phyloP scores from a whole-genome alignment of 495 filamentous ascomycete species.

The Aspergillus avenaceus region DNA sequence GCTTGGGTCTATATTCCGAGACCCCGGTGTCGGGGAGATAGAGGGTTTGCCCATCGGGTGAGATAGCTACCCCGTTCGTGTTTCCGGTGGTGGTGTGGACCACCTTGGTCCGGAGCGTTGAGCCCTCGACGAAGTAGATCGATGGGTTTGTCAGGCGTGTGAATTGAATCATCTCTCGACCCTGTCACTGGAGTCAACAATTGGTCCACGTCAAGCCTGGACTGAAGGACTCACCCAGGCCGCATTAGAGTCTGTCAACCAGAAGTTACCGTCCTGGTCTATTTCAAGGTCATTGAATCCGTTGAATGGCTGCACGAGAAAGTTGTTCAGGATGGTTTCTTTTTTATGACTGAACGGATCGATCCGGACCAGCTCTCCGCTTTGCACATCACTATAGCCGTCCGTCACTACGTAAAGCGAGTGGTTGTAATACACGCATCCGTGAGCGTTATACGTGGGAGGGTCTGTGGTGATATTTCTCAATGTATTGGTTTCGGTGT shows the following conservation, averaged over 20 bases:
- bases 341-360: constrained; percentile 2
- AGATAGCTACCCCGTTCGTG: constrained; percentile 74
- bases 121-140: constrained; percentile 24
- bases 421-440: constrained; percentile 10
- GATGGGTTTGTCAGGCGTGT: constrained; percentile 24
- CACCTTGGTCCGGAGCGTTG: constrained; percentile 50
- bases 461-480: constrained; percentile 8
- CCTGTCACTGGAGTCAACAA: constrained; percentile 1
- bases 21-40: constrained; percentile 76
- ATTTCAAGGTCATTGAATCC: constrained; percentile 15
- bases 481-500: constrained; percentile 8
- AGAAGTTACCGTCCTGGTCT: constrained; percentile 10
- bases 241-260: constrained; percentile 11
- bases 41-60: constrained; percentile 73
- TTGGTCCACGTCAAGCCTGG: background rate
- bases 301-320: constrained; percentile 9
- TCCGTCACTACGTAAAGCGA: constrained; percentile 10
- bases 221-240: background rate
- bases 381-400: constrained; percentile 5
- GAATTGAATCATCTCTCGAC: constrained; percentile 8
- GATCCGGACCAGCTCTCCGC: constrained; percentile 2
- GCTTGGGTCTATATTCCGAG: constrained; percentile 61
- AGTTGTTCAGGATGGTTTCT: constrained; percentile 12
- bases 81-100: constrained; percentile 76
- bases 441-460: constrained; percentile 10